Base-by-base conservation (phyloP, 331 rosid species). In the Cydonia oblonga region DNA sequence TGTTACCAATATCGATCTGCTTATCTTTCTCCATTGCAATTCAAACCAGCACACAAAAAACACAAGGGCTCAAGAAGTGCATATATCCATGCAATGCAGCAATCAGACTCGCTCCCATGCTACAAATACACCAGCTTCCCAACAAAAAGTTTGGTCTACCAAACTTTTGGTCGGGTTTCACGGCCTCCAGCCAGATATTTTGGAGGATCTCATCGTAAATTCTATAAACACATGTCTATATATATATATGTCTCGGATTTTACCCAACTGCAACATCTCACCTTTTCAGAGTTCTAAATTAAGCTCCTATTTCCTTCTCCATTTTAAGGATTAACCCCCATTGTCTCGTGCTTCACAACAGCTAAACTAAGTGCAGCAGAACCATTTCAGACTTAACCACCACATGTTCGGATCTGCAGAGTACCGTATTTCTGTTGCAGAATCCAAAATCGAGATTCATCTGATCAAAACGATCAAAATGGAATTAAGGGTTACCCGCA, bases 11-110 rank as follows among this genome's bases (percentile, higher is more conserved):
- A 9, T 14, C 66, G 9, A 58, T 68, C 38, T 75, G 53, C 46
- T 66, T 75, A 5, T 68, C 66, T 56, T 75, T 60, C 9, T 44
- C 79, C 63, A 67, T 68, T 44, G 33, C 33, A 28, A 72, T 23
- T 71, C 32, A 54, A 58, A 33, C 40, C 12, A 23, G 16, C 62
- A 25, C 9, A 28, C 63, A 29, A 30, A 28, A 28, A 57, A 8
- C 18, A 52, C 29, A 69, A n/a, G 1, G 33, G 8, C 16, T 18
- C 19, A 68, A 69, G 49, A 68, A 58, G 30, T 68, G 74, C 28
- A 15, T 11, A 53, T 14, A 30, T 69, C 64, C 64, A 51, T 51
- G 62, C 73, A 25, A 69, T 69, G 73, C 73, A 59, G 35, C 64
- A 59, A 23, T 23, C 62, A 56, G 32, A 30, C 20, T 53, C 30